These are phyloP conservation scores for Phytopythium cucurbitacearum DNA, from an alignment of 352 stramenopile genomes.

Conservation along the genomic window DNA sequence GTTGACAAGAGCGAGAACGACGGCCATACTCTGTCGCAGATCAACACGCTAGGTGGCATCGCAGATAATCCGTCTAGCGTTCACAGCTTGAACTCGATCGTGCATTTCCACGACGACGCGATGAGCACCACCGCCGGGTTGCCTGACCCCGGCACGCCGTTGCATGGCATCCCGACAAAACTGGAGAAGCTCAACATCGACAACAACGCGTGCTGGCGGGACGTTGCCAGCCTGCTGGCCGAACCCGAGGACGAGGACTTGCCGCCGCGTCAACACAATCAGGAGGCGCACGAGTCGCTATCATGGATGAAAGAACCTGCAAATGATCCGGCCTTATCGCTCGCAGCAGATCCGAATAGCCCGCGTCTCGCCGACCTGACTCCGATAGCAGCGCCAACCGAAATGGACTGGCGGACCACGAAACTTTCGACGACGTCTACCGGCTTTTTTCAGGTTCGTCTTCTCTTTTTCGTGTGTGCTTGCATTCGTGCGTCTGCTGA, in stretches of 20 bases:
- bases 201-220: slow-evolving; percentile 1
- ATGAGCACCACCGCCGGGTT: background rate
- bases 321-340: background rate
- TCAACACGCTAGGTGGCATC: slow-evolving; percentile 1
- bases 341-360: too few relatives aligned
- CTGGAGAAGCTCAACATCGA: slow-evolving; percentile 7
- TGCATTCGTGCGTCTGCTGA: too few relatives aligned
- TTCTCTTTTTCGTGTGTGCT: too few relatives aligned
- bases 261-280: background rate
- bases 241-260: slow-evolving; percentile 3
- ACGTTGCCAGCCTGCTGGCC: slow-evolving; percentile 2
- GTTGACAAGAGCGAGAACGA: background rate
- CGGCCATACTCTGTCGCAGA: slow-evolving; percentile 1
- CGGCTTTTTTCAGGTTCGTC: too few relatives aligned
- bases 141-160: slow-evolving; percentile 1
- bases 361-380: too few relatives aligned
- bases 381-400: too few relatives aligned
- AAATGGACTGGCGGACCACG: too few relatives aligned
- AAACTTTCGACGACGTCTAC: too few relatives aligned
- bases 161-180: slow-evolving; percentile 5
- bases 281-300: background rate
- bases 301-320: slow-evolving; percentile 1
- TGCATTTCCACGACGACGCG: background rate
- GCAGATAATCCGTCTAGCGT: background rate
- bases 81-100: background rate